phyloP scores from a whole-genome alignment of 441 rosid genomes.

The Eutrema salsugineum region DNA sequence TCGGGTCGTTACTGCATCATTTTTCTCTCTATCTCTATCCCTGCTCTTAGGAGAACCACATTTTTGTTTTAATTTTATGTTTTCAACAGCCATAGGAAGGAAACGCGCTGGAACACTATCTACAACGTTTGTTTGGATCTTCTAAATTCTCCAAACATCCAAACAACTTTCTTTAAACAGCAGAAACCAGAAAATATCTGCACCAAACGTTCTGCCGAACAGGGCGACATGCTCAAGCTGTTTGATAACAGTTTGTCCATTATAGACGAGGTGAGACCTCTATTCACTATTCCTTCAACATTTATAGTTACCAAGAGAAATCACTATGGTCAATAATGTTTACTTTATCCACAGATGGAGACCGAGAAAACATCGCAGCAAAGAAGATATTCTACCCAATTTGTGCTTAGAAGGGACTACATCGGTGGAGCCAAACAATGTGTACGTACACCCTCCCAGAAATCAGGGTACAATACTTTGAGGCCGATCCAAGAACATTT shows the following conservation, averaged over 20 bases:
- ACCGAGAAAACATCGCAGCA: constrained; percentile 37
- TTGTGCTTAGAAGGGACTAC: constrained; percentile 43
- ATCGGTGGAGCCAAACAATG: constrained; percentile 39
- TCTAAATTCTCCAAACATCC: constrained; percentile 56
- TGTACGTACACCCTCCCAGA: constrained; percentile 38
- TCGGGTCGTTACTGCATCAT: constrained; percentile 8
- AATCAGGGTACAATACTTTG: constrained; percentile 26
- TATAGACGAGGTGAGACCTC: constrained; percentile 40
- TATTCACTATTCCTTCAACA: background rate
- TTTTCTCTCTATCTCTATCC: background rate
- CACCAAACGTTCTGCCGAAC: constrained; percentile 27
- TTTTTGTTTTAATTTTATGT: constrained; percentile 6
- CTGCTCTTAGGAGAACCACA: background rate
- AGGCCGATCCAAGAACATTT: constrained; percentile 26
- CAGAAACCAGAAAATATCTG: constrained; percentile 28
- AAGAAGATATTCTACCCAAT: constrained; percentile 58
- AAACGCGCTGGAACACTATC: constrained; percentile 62
- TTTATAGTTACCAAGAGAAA: background rate
- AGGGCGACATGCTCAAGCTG: constrained; percentile 46
- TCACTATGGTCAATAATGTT: background rate
- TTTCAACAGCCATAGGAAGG: constrained; percentile 37
- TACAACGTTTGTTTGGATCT: constrained; percentile 71
- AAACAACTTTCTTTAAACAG: constrained; percentile 28
- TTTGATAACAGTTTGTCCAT: constrained; percentile 55
- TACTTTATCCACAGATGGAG: constrained; percentile 36